Evolutionary conservation across 2,329 filamentous ascomycete species (phyloP).

Genomic region (Diaporthe australafricana): DNA sequence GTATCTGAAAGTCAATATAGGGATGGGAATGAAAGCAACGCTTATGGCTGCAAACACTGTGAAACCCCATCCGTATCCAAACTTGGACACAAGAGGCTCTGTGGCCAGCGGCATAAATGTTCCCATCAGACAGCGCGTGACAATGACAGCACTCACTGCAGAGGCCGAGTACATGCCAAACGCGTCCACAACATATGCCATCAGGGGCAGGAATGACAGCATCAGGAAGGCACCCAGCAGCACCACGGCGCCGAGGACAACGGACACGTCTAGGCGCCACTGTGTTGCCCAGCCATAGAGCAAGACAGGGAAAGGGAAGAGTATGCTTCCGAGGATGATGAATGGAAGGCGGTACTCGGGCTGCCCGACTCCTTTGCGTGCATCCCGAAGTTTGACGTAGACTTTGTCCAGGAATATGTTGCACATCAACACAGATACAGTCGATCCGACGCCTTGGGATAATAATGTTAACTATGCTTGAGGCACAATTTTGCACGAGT

Average conservation of each 20-base stretch:
- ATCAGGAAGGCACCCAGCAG: conserved; percentile 59
- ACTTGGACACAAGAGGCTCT: conserved; percentile 56
- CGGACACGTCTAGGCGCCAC: conserved; percentile 52
- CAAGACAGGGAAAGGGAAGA: conserved; percentile 57
- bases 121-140: conserved; percentile 65
- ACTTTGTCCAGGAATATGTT: conserved; percentile 64
- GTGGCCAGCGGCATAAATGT: conserved; percentile 67
- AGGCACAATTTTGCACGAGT: no score
- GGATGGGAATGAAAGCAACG: conserved; percentile 61
- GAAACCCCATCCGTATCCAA: conserved; percentile 66
- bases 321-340: conserved; percentile 57
- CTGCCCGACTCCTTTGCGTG: conserved; percentile 52
- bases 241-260: conserved; percentile 56
- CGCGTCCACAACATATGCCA: conserved; percentile 68
- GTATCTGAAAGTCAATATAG: conserved; percentile 61
- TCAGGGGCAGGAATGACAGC: conserved; percentile 61
- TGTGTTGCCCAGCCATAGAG: conserved; percentile 65
- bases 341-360: conserved; percentile 69
- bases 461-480: conserved; percentile 32
- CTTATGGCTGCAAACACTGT: conserved; percentile 56
- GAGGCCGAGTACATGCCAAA: conserved; percentile 67
- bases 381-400: conserved; percentile 59
- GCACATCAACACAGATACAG: conserved; percentile 59
- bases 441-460: conserved; percentile 58
- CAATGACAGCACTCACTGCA: conserved; percentile 67